A percentile compares a stretch with the other conserved stretches of the same genome.
Conservation (phyloP, 768 basidiomycete species). For the Tephrocybe rancida region DNA sequence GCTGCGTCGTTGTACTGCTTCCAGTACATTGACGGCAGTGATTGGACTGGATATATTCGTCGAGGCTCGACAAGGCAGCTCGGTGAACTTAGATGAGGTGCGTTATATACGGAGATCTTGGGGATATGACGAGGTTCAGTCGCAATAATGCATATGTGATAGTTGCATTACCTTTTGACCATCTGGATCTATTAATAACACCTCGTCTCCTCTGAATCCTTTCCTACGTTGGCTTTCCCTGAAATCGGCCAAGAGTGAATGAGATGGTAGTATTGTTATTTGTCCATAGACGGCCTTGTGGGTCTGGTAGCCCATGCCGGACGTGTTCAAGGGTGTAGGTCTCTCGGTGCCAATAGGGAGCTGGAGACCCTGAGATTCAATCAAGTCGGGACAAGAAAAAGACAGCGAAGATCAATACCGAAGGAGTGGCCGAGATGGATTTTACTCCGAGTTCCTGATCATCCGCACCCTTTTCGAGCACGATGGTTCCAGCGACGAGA, state of each 20-base stretch:
- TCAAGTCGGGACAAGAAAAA: not conserved
- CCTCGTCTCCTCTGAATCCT: constrained; percentile 46
- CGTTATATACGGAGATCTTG: constrained; percentile 48
- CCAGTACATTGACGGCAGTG: constrained; percentile 44
- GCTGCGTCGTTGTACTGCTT: constrained; percentile 49
- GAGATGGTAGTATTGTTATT: constrained; percentile 51
- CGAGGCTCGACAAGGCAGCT: constrained; percentile 49
- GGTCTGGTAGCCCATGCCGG: constrained; percentile 35
- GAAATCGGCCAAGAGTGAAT: constrained; percentile 54
- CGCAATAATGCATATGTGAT: not conserved
- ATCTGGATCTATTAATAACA: constrained; percentile 42
- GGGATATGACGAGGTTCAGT: not conserved
- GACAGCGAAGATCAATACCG: too few species aligned
- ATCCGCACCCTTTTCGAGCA: too few species aligned
- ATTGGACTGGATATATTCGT: constrained; percentile 32
- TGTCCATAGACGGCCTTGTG: constrained; percentile 52
- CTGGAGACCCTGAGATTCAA: not conserved
- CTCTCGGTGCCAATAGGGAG: constrained; percentile 37
- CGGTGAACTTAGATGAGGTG: constrained; percentile 52
- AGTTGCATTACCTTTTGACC: constrained; percentile 34
- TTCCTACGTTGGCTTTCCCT: constrained; percentile 54
- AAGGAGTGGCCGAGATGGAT: too few species aligned
- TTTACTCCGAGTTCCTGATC: too few species aligned
- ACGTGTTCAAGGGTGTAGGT: constrained; percentile 39
- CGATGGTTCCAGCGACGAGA: too few species aligned